Conservation (phyloP, 148 eudicot species). For the Pouteria glomerata region DNA sequence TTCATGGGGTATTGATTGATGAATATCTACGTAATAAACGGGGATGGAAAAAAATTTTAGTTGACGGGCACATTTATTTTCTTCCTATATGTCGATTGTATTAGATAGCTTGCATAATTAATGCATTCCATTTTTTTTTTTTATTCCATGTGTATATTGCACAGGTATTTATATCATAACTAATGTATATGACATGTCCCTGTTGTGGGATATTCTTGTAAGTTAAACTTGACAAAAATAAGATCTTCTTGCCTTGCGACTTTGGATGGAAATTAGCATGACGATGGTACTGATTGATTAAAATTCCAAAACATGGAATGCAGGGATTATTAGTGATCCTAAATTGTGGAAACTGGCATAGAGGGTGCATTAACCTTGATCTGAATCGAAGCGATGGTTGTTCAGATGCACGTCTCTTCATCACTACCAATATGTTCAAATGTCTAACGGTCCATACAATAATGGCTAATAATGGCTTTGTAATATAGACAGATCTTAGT, state of each 20-base stretch:
- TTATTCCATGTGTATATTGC: too few relatives aligned
- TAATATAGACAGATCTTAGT: slow-evolving; percentile 1
- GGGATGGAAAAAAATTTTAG: too few relatives aligned
- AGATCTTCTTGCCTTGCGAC: not conserved
- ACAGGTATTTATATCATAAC: too few relatives aligned
- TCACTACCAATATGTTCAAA: not conserved
- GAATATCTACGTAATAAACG: too few relatives aligned
- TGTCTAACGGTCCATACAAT: not conserved
- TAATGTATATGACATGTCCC: too few relatives aligned
- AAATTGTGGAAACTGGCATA: not conserved
- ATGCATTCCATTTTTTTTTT: too few relatives aligned
- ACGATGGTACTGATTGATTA: not conserved
- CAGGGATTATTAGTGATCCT: not conserved
- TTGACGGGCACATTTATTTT: too few relatives aligned
- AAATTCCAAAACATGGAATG: not conserved
- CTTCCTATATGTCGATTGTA: too few relatives aligned
- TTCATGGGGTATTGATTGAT: too few relatives aligned
- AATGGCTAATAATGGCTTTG: not conserved
- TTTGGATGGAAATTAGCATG: not conserved
- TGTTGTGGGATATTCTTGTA: not conserved
- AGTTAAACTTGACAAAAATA: not conserved
- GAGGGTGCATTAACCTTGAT: not conserved
- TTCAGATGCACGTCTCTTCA: not conserved
- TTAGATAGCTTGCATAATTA: too few relatives aligned
- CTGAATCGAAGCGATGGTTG: not conserved